phyloP scores from a whole-genome alignment of 257 asterid genomes.

The Paraleonurus japonicus region DNA sequence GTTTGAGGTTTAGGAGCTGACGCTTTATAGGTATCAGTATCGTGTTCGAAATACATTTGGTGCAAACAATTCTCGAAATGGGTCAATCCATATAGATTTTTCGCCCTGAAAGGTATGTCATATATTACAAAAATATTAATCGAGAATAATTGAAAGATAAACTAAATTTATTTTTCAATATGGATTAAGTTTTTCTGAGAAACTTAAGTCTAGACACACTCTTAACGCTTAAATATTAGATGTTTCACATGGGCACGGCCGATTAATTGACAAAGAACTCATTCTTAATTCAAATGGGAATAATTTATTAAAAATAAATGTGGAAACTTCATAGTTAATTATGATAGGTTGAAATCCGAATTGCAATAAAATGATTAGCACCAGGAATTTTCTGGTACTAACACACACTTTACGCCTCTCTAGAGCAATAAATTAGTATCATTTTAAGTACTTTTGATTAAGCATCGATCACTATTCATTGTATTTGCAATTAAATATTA shows the following conservation, averaged over 20 bases:
- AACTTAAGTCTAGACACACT: too few species aligned
- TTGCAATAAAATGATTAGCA: constrained; percentile 24
- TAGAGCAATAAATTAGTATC: constrained; percentile 21
- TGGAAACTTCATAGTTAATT: constrained; percentile 28
- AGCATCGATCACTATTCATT: constrained; percentile 32
- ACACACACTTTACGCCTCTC: constrained; percentile 30
- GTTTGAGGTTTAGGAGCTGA: too few species aligned
- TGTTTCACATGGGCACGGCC: not conserved
- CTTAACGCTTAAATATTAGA: too few species aligned
- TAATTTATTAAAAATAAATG: not conserved
- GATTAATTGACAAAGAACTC: not conserved
- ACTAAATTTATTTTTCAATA: too few species aligned
- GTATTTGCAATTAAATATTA: constrained; percentile 22
- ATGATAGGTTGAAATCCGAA: constrained; percentile 13
- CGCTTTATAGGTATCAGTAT: too few species aligned
- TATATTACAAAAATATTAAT: too few species aligned
- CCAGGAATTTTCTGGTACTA: constrained; percentile 5
- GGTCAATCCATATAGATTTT: too few species aligned
- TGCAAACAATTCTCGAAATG: too few species aligned
- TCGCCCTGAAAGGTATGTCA: too few species aligned
- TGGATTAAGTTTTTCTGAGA: too few species aligned
- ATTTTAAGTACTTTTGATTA: constrained; percentile 19
- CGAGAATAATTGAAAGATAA: too few species aligned
- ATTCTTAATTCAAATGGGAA: not conserved
- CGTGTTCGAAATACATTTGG: too few species aligned